Evolutionary conservation across 352 stramenopile genomes (phyloP), one percentile per base, ranked within the genome.

Genomic region (Elongisporangium anandrum): DNA sequence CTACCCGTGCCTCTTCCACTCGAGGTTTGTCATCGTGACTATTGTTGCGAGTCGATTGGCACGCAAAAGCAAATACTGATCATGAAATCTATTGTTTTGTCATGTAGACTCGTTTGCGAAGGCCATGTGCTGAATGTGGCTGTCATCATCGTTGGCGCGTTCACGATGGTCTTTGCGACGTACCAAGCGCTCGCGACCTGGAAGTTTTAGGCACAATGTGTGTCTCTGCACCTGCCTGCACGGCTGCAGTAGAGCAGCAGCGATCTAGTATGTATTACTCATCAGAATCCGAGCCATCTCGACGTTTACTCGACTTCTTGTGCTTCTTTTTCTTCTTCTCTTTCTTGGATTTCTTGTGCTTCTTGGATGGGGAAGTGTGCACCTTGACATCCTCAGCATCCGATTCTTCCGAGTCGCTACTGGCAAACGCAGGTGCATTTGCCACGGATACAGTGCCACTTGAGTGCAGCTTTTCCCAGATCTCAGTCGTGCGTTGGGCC

Each of bases 1-100:
- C 63, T 89, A 89, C 51, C 79, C 79, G 39, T 86, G 77, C 39
- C 56, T 89, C 12, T 89, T 89, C 58, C 79, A 89, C 64, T 86
- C 71, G 4, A 66, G 62, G 64, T 60, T 56, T 21, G 52, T 65
- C 13, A n/a, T 34, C 24, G 16, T 10, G n/a, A 54, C 24, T 22
- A 19, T 10, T 26, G 4, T 34, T 21, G 50, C 16, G 5, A 53
- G 5, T n/a, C 7, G 19, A 54, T 15, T 56, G 17, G 50, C 13
- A 9, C 13, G 16, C 17, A 21, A 16, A 13, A n/a, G n/a, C 49
- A 53, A 53, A 38, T 15, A 50, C 49, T 53, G 7, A 52, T 51
- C n/a, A 47, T 21, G 19, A n/a, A 50, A 50, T 10, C 3, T 24
- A 20, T 5, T 20, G 2, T 15, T 45, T 12, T 22, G 19, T 24